These are phyloP conservation scores for Globisporangium nagaii DNA, from an alignment of 352 stramenopile species.

Conservation along the genomic window DNA sequence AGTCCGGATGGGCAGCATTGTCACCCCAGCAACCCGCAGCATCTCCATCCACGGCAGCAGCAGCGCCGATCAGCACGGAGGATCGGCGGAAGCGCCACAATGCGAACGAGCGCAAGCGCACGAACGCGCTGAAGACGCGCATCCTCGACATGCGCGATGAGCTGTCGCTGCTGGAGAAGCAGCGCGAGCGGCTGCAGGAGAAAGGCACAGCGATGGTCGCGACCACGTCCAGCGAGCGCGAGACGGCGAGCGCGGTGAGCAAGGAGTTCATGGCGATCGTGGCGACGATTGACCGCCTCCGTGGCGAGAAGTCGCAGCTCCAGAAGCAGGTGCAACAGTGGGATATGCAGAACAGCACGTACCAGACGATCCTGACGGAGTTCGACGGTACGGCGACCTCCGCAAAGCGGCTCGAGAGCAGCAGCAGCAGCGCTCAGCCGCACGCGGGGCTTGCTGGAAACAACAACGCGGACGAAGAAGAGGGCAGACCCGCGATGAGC, in stretches of 20 bases:
- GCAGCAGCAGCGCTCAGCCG: background rate
- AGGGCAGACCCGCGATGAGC: conserved; percentile 7
- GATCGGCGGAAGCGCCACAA: conserved; percentile 54
- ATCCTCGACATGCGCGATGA: conserved; percentile 41
- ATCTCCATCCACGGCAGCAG: background rate
- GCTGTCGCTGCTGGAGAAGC: conserved; percentile 34
- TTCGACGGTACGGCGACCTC: conserved; percentile 7
- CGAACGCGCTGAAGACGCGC: conserved; percentile 44
- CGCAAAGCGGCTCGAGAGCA: background rate
- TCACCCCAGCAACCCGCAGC: background rate
- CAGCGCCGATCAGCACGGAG: conserved; percentile 6
- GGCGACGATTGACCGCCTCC: conserved; percentile 40
- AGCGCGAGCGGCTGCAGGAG: conserved; percentile 35
- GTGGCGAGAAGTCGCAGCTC: conserved; percentile 31
- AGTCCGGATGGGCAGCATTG: background rate
- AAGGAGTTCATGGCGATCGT: conserved; percentile 26
- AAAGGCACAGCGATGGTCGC: background rate
- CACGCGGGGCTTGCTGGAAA: background rate
- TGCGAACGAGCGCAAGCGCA: conserved; percentile 52
- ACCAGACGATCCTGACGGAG: conserved; percentile 46
- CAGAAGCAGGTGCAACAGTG: conserved; percentile 22
- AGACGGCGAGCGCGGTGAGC: conserved; percentile 9
- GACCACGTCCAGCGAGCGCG: background rate
- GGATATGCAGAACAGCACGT: conserved; percentile 55
- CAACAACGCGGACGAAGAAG: background rate